phyloP scores from a whole-genome alignment of 2,329 filamentous ascomycete species.

The Colletotrichum sp. region DNA sequence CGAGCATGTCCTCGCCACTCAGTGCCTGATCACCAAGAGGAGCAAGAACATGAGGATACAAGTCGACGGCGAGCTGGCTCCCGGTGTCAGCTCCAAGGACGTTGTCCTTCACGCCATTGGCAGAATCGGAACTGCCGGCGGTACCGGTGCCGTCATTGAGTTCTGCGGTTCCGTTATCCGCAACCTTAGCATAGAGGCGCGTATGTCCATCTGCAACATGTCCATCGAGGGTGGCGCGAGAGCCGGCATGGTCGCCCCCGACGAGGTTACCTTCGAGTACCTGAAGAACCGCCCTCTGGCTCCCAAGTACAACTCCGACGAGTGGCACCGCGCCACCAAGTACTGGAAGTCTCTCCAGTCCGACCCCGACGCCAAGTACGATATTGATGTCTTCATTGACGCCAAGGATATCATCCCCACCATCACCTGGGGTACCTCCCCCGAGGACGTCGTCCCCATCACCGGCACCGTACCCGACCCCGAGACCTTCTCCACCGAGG shows the following conservation, averaged over 20 bases:
- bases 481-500: constrained; percentile 79
- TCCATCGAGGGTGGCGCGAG: constrained; percentile 94
- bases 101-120: constrained; percentile 93
- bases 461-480: constrained; percentile 89
- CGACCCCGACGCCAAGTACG: constrained; percentile 87
- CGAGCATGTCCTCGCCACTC: constrained; percentile 96
- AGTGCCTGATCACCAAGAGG: constrained; percentile 90
- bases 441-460: constrained; percentile 95
- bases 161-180: constrained; percentile 96
- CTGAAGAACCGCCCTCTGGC: constrained; percentile 90
- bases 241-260: constrained; percentile 95
- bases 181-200: constrained; percentile 88
- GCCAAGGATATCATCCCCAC: constrained; percentile 93
- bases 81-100: constrained; percentile 96
- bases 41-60: constrained; percentile 99
- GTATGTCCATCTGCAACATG: constrained; percentile 99
- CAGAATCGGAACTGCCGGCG: constrained; percentile 91
- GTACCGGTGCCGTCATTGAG: constrained; percentile 93
- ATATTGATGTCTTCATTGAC: constrained; percentile 87
- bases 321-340: constrained; percentile 86
- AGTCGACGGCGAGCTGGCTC: constrained; percentile 86
- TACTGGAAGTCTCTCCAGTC: constrained; percentile 90
- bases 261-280: constrained; percentile 93
- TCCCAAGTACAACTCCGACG: constrained; percentile 79
- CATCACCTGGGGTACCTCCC: constrained; percentile 95